Evolutionary conservation across 176 grass and related monocot species (phyloP), one percentile per base, ranked within the genome.

Genomic region (Avena eriantha): DNA sequence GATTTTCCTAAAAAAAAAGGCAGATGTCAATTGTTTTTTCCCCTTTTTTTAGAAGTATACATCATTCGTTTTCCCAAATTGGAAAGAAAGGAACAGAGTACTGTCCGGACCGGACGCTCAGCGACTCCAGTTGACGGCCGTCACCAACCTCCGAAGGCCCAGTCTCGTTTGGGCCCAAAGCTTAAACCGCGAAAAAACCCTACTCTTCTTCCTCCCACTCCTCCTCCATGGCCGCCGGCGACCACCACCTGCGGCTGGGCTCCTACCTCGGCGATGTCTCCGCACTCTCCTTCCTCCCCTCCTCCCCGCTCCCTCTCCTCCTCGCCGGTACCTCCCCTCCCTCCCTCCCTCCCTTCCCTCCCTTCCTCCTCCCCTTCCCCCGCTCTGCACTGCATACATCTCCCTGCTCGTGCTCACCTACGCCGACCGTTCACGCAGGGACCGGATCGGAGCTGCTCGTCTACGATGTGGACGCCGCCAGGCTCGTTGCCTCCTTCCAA

Each of bases 361-460:
- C 45, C 23, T 17, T 34, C 56, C 33, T 43, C 7, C 61, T 54
- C 72, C 56, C 1, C 54, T 53, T 80, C 75, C 43, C 67, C 22
- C 24, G 3, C 61, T 48, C 43, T 41, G 39, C 39, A 41, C 43
- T 41, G 39, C 39, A 41, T 41, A 71, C 33, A 19, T 47, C 41
- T 46, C 10, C 39, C 5, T 9, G 29, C 21, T 23, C 19, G 9
- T 63, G 2, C 73, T 31, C 55, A 36, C 48, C 64, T 5, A 5
- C 18, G 60, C 53, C 10, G 48, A 18, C 18, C 19, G 13, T 59
- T 71, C 54, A 3, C n/a, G 12, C 82, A 90, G 96, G 96, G 45
- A 93, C 85, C 10, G 93, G 93, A 31, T 98, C 93, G 16, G 84
- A 93, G 80, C 69, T 98, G 55, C 86, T 92, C 10, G 36, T 98